Conservation (phyloP, 495 filamentous ascomycete species). For the Penicillium steckii region DNA sequence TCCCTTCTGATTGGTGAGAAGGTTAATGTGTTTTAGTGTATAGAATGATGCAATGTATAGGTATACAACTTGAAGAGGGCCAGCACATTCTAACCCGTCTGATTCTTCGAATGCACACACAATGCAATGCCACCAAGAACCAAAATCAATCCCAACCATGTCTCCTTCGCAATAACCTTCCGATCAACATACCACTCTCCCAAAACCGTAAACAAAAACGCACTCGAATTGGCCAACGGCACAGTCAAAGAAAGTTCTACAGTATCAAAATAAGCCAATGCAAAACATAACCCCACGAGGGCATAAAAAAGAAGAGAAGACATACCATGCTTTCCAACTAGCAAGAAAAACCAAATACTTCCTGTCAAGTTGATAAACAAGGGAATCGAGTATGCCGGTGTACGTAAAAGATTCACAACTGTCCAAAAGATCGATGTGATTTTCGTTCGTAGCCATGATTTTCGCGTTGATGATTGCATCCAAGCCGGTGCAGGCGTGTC, state of each 20-base stretch:
- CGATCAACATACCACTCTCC: constrained; percentile 94
- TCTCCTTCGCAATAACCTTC: constrained; percentile 85
- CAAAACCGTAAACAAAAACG: constrained; percentile 91
- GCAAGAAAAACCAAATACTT: constrained; percentile 94
- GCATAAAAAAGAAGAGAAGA: constrained; percentile 16
- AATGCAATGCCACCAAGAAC: constrained; percentile 82
- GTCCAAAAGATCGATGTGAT: constrained; percentile 62
- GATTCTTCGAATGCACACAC: constrained; percentile 67
- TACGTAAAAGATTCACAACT: constrained; percentile 73
- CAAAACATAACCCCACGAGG: not conserved
- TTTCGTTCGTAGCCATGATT: constrained; percentile 53
- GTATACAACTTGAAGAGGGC: not conserved
- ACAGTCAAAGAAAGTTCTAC: constrained; percentile 89
- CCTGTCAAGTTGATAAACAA: constrained; percentile 89
- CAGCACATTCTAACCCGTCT: constrained; percentile 12
- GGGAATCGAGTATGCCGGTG: constrained; percentile 81
- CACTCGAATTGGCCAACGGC: constrained; percentile 89
- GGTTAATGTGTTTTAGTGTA: too few relatives aligned
- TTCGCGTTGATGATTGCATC: constrained; percentile 13
- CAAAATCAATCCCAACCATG: constrained; percentile 82
- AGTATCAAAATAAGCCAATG: not conserved
- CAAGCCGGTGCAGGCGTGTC: constrained; percentile 24
- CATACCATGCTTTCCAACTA: constrained; percentile 89
- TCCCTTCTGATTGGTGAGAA: too few relatives aligned
- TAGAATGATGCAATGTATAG: too few relatives aligned